These are phyloP conservation scores for Colletotrichum endophyticum DNA, from an alignment of 2,329 filamentous ascomycete genomes.

Conservation along the genomic window DNA sequence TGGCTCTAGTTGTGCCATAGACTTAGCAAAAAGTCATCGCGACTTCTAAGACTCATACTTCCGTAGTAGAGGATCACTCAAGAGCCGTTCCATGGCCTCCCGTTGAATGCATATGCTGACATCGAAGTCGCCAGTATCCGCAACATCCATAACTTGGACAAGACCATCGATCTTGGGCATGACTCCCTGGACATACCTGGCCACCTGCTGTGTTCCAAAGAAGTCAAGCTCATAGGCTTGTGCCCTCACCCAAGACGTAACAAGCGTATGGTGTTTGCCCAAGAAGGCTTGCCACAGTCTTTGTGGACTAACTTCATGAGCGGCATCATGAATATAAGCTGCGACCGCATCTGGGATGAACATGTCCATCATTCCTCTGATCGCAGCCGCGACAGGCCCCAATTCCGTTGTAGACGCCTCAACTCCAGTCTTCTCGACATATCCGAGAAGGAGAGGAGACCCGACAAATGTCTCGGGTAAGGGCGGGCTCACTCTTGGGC, in stretches of 20 bases:
- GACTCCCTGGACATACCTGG: constrained; percentile 43
- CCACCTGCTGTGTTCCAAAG: constrained; percentile 21
- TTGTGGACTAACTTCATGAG: constrained; percentile 48
- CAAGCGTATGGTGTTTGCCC: constrained; percentile 43
- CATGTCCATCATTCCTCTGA: constrained; percentile 36
- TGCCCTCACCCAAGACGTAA: constrained; percentile 47
- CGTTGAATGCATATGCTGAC: constrained; percentile 36
- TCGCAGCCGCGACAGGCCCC: constrained; percentile 30
- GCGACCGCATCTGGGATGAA: constrained; percentile 43
- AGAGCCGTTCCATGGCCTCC: constrained; percentile 28
- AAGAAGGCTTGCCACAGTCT: constrained; percentile 52
- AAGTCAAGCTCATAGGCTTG: constrained; percentile 47
- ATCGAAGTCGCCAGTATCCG: constrained; percentile 35
- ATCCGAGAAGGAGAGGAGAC: constrained; percentile 45
- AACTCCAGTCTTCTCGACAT: constrained; percentile 29
- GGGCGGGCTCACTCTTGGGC: constrained; percentile 40
- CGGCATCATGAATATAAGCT: constrained; percentile 45
- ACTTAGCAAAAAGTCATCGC: not conserved
- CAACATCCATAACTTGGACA: constrained; percentile 43
- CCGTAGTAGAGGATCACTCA: constrained; percentile 27
- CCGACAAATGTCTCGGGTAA: constrained; percentile 46
- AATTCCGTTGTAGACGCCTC: not conserved
- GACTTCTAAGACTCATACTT: not conserved
- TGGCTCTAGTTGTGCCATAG: not conserved
- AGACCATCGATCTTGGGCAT: constrained; percentile 48